Base-by-base conservation (phyloP, 2,329 filamentous ascomycete species). In the Nannizziopsis arthrosporioides region DNA sequence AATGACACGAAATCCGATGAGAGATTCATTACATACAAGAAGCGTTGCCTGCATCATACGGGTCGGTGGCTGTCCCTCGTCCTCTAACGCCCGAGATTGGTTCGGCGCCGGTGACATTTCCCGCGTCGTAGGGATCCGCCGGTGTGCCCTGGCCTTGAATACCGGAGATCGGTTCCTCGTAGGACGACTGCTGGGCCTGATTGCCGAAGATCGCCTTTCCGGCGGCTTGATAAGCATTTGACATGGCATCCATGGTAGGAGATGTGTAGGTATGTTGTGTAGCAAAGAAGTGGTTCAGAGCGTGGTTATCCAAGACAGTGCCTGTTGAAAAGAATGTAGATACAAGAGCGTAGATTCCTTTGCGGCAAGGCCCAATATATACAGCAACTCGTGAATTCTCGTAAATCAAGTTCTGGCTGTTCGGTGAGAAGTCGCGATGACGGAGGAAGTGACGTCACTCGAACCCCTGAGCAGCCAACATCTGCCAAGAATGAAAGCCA, bases 41-140 rank as follows among this genome's bases (percentile, higher is more conserved):
- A n/a, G 77, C 67, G 63, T 92, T 92, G 42, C 86, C 86, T 50
- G 79, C 78, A 60, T 92, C 86, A 57, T 81, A 93, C 0, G 86
- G 86, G 62, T 90, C 81, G 10, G 76, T 78, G 38, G 72, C 73
- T 18, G 74, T 73, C 3, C 84, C 82, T 61, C 82, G 70, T 35
- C 86, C 86, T 49, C 74, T 69, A 44, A 78, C 69, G 17, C 86
- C 86, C 15, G 84, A 83, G 39, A 88, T 64, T 14, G 86, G 86
- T 67, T 93, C 86, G 2, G 35, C n/a, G 8, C 44, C 44, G 19
- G 36, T 34, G 27, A 34, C 68, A 62, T 92, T 92, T 41, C 85
- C 86, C 49, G 79, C 78, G 60, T 92, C 86, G 57, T 81, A 93
- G 0, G 86, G 86, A 62, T 90, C 38, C 9, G 45, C 41, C 1